Conservation (phyloP, 1,139 yeast genomes). For the Blastobotrys ciferrii region DNA sequence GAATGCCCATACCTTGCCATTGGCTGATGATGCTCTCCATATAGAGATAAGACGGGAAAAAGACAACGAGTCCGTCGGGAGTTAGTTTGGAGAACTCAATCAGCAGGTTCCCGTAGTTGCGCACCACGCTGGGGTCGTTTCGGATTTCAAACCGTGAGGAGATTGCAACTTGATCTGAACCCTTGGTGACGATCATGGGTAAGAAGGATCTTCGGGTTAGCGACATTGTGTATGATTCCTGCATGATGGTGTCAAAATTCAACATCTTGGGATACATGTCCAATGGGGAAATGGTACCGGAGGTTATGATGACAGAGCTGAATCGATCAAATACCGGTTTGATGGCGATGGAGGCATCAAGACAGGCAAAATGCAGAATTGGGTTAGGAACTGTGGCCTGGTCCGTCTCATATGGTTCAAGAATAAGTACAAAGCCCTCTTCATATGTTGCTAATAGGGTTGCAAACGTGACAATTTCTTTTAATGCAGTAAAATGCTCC, state of each 20-base stretch:
- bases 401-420: slow-evolving; percentile 96
- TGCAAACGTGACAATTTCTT: slow-evolving; percentile 96
- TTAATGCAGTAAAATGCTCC: slow-evolving; percentile 88
- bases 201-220: slow-evolving; percentile 86
- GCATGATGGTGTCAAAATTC: slow-evolving; percentile 89
- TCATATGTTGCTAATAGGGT: slow-evolving; percentile 94
- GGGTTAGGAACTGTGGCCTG: slow-evolving; percentile 98
- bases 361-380: slow-evolving; percentile 86
- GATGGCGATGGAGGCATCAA: slow-evolving; percentile 97
- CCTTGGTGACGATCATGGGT: slow-evolving; percentile 95
- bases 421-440: slow-evolving; percentile 81
- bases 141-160: slow-evolving; percentile 95
- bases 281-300: slow-evolving; percentile 96
- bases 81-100: slow-evolving; percentile 93
- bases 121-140: slow-evolving; percentile 95
- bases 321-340: slow-evolving; percentile 95
- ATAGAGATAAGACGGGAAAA: slow-evolving; percentile 92
- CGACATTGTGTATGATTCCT: slow-evolving; percentile 95
- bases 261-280: slow-evolving; percentile 99
- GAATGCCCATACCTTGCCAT: slow-evolving; percentile 98
- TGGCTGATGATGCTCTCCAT: slow-evolving; percentile 97
- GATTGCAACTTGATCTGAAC: slow-evolving; percentile 95
- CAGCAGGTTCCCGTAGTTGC: slow-evolving; percentile 90
- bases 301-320: slow-evolving; percentile 90
- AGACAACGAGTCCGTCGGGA: slow-evolving; percentile 97